Evolutionary conservation across 805 yeast genomes (phyloP).

Genomic region (Torulaspora gathmanii): DNA sequence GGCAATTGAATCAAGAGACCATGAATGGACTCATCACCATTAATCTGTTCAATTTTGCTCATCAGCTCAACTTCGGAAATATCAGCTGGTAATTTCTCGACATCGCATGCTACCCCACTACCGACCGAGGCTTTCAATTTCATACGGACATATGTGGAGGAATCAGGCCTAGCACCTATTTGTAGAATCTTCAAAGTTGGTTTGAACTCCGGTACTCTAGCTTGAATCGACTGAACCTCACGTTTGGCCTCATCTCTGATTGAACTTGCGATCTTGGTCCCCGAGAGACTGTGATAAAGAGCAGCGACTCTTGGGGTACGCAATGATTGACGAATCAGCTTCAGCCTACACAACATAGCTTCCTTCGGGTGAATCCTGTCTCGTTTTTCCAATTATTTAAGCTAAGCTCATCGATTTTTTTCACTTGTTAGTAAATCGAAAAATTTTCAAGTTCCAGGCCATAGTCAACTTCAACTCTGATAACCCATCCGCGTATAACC

Average conservation of each 20-base stretch:
- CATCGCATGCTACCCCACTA: conserved; percentile 58
- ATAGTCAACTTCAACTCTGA: no score
- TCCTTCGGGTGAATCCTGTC: not conserved
- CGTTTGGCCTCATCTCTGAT: conserved; percentile 42
- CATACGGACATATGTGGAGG: conserved; percentile 77
- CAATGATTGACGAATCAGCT: conserved; percentile 6
- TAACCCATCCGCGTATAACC: no score
- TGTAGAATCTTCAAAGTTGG: conserved; percentile 70
- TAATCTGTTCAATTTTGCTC: conserved; percentile 50
- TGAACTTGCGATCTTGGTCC: conserved; percentile 43
- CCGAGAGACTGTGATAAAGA: conserved; percentile 41
- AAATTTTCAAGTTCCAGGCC: not conserved
- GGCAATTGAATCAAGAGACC: conserved; percentile 78
- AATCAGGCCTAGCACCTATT: conserved; percentile 73
- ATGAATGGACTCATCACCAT: conserved; percentile 56
- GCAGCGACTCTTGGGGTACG: conserved; percentile 5
- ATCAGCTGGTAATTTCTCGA: conserved; percentile 53
- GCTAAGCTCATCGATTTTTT: conserved; percentile 1
- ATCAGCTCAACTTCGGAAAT: conserved; percentile 55
- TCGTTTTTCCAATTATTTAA: not conserved
- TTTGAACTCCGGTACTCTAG: conserved; percentile 47
- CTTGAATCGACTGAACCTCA: conserved; percentile 34
- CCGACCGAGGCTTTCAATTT: conserved; percentile 72
- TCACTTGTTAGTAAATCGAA: not conserved
- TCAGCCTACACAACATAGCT: conserved; percentile 11